Evolutionary conservation across 331 rosid species (phyloP).

Genomic region (Prunus yedoensis): DNA sequence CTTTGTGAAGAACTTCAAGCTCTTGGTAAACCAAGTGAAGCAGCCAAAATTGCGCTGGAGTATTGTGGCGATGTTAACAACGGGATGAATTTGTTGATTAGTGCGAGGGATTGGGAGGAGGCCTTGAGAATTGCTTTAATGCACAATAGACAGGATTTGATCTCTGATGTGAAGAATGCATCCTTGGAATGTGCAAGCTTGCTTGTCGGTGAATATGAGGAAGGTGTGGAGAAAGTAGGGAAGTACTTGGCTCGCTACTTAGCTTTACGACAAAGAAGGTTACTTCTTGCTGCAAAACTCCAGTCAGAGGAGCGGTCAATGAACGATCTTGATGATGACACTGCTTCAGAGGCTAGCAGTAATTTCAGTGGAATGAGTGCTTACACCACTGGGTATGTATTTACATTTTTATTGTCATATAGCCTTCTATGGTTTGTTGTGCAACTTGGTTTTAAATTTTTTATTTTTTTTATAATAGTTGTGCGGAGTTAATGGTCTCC

Average conservation of each 20-base stretch:
- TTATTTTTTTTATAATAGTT: not conserved
- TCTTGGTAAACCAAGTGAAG: conserved; percentile 90
- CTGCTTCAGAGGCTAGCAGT: conserved; percentile 92
- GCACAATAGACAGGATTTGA: conserved; percentile 71
- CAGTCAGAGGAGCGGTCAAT: conserved; percentile 67
- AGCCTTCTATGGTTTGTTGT: conserved; percentile 6
- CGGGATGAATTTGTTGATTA: conserved; percentile 68
- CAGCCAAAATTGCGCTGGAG: conserved; percentile 90
- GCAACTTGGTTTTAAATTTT: not conserved
- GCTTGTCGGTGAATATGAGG: conserved; percentile 71
- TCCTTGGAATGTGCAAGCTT: conserved; percentile 77
- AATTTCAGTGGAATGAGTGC: conserved; percentile 99
- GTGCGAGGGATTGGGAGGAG: conserved; percentile 95
- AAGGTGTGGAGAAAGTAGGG: conserved; percentile 91
- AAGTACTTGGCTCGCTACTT: conserved; percentile 91
- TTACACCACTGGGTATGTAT: conserved; percentile 84
- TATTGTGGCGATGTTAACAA: conserved; percentile 71
- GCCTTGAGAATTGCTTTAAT: conserved; percentile 75
- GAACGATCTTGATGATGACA: conserved; percentile 76
- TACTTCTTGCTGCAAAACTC: conserved; percentile 84
- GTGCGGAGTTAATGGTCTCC: not conserved
- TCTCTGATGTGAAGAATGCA: conserved; percentile 60
- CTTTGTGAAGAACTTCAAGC: conserved; percentile 99
- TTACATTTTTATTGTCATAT: conserved; percentile 12
- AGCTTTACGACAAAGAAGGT: conserved; percentile 93